Percentiles rank a stretch among this genome's conserved stretches.
These are phyloP conservation scores for Quercus lobata DNA, from an alignment of 331 rosid species.

Conservation along the genomic window DNA sequence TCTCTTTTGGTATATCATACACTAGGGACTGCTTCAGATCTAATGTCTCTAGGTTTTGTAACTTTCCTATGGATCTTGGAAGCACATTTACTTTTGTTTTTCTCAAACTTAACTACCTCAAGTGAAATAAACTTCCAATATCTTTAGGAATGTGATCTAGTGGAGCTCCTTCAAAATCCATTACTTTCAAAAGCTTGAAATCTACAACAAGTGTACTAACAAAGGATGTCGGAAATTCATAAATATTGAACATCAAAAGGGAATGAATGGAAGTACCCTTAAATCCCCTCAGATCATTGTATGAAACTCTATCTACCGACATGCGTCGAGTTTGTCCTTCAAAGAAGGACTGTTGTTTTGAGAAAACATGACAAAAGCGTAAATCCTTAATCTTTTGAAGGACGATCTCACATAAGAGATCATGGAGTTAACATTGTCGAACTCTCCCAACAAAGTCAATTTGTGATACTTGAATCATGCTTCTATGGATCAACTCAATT, in stretches of 20 bases:
- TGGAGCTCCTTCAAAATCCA: constrained; percentile 8
- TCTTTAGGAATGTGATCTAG: not conserved
- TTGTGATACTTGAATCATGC: constrained; percentile 9
- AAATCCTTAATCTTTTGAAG: not conserved
- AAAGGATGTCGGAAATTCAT: too few relatives aligned
- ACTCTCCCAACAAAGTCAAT: constrained; percentile 1
- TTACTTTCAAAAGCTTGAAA: not conserved
- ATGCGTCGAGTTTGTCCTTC: constrained; percentile 1
- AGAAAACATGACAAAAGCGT: constrained; percentile 1
- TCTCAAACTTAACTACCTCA: constrained; percentile 5
- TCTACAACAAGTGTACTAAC: not conserved
- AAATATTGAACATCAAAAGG: too few relatives aligned
- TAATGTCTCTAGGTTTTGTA: constrained; percentile 12
- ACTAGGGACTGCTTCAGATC: not conserved
- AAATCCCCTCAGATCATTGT: too few relatives aligned
- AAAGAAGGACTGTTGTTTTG: not conserved
- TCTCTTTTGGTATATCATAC: not conserved
- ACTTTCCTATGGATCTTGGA: constrained; percentile 10
- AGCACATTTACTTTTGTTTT: constrained; percentile 3
- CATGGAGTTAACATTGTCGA: constrained; percentile 7
- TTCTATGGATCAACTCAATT: constrained; percentile 7
- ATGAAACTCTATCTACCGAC: not conserved
- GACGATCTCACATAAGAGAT: constrained; percentile 3
- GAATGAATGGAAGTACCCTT: too few relatives aligned
- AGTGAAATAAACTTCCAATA: not conserved